Conservation (phyloP, 768 basidiomycete genomes). For the Lentinula aciculospora region DNA sequence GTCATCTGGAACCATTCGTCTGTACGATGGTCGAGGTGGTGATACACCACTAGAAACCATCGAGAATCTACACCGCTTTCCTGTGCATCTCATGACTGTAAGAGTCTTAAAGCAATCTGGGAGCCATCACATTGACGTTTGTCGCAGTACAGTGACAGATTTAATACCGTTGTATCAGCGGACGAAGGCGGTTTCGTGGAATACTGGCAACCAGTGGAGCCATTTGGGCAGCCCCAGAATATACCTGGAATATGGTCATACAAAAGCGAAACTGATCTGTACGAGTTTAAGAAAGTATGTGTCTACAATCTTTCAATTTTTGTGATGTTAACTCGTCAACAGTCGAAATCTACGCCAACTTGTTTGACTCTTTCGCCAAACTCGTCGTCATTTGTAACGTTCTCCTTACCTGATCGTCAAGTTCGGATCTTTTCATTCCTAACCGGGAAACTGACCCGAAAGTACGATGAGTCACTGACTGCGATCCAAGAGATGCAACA, state of each 20-base stretch:
- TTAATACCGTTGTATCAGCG: slow-evolving; percentile 88
- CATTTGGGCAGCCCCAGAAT: slow-evolving; percentile 78
- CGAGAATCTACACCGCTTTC: slow-evolving; percentile 74
- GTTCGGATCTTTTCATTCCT: slow-evolving; percentile 92
- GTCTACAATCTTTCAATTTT: neutral
- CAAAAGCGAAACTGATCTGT: slow-evolving; percentile 89
- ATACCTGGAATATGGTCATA: slow-evolving; percentile 80
- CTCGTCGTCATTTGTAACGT: slow-evolving; percentile 84
- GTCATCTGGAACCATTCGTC: slow-evolving; percentile 63
- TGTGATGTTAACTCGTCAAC: slow-evolving; percentile 5
- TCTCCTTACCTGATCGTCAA: slow-evolving; percentile 91
- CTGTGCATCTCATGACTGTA: slow-evolving; percentile 89
- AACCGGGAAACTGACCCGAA: slow-evolving; percentile 81
- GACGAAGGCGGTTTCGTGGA: slow-evolving; percentile 95
- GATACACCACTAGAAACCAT: slow-evolving; percentile 73
- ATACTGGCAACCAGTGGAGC: slow-evolving; percentile 91
- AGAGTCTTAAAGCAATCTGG: slow-evolving; percentile 22
- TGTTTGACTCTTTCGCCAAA: slow-evolving; percentile 90
- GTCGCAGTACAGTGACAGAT: slow-evolving; percentile 80
- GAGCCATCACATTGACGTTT: neutral
- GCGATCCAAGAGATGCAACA: slow-evolving; percentile 99
- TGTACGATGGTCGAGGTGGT: slow-evolving; percentile 91
- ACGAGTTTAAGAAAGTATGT: slow-evolving; percentile 94
- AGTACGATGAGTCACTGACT: slow-evolving; percentile 90
- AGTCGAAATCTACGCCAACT: slow-evolving; percentile 91